phyloP scores from a whole-genome alignment of 352 stramenopile species.

The Globisporangium perplexum region DNA sequence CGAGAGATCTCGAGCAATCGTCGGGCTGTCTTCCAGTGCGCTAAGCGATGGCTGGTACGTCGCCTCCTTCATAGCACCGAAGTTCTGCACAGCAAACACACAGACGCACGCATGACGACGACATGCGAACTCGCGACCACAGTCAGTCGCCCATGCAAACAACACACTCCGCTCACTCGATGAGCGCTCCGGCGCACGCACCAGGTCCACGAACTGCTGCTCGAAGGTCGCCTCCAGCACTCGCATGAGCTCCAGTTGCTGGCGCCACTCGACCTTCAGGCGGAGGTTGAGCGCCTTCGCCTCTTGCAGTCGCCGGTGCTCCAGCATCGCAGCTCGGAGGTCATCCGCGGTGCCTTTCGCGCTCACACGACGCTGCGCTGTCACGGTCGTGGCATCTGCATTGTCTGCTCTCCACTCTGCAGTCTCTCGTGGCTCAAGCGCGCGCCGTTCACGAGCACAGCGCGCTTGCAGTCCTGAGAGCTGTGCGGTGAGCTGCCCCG shows the following conservation, averaged over 20 bases:
- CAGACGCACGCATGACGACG: too few relatives aligned
- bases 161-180: too few relatives aligned
- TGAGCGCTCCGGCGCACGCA: background rate
- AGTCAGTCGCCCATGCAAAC: too few relatives aligned
- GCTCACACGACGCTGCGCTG: too few relatives aligned
- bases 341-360: conserved; percentile 15
- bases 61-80: background rate
- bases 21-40: background rate
- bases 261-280: conserved; percentile 27
- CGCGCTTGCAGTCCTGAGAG: background rate
- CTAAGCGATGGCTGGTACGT: background rate
- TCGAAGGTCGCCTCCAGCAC: conserved; percentile 32
- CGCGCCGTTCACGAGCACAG: background rate
- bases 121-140: too few relatives aligned
- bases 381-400: too few relatives aligned
- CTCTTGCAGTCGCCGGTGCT: conserved; percentile 29
- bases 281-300: conserved; percentile 32
- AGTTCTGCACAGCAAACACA: background rate
- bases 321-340: conserved; percentile 23
- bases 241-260: conserved; percentile 39
- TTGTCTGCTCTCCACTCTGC: too few relatives aligned
- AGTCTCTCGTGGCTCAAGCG: background rate
- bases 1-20: background rate
- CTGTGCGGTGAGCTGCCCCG: background rate
- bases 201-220: conserved; percentile 3